A percentile compares a stretch with the other conserved stretches of the same genome.
These are phyloP conservation scores for Malassezia psittaci DNA, from an alignment of 1,284 basidiomycete species.

Conservation along the genomic window DNA sequence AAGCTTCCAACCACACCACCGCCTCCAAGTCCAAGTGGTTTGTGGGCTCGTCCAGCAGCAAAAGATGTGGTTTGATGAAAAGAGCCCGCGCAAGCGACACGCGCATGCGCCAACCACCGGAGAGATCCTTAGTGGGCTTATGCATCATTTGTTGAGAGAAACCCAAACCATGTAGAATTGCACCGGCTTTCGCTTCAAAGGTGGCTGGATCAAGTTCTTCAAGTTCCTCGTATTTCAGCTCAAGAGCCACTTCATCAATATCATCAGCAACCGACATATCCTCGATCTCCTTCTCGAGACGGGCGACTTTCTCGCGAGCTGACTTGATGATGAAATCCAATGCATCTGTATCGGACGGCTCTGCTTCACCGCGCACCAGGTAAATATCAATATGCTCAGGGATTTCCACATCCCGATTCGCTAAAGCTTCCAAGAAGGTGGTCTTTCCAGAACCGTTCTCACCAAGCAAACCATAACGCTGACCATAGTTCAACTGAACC, in stretches of 20 bases:
- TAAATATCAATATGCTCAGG: constrained; percentile 95
- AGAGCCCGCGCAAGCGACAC: constrained; percentile 90
- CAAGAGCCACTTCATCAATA: constrained; percentile 76
- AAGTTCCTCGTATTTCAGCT: constrained; percentile 84
- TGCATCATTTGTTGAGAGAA: constrained; percentile 87
- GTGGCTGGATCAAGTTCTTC: constrained; percentile 92
- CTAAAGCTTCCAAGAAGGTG: constrained; percentile 49
- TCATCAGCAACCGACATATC: constrained; percentile 80
- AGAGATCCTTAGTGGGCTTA: constrained; percentile 95
- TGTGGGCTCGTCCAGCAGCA: constrained; percentile 63
- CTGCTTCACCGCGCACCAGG: constrained; percentile 87
- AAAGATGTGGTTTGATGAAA: constrained; percentile 89
- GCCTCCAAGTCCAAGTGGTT: constrained; percentile 92
- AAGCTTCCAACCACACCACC: constrained; percentile 97
- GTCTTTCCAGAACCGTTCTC: constrained; percentile 98
- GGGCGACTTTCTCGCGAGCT: constrained; percentile 87
- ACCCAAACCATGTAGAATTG: constrained; percentile 91
- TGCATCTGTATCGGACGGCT: constrained; percentile 90
- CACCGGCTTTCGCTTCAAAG: constrained; percentile 90
- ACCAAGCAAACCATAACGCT: constrained; percentile 84
- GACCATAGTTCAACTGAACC: constrained; percentile 89
- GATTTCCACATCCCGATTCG: constrained; percentile 67
- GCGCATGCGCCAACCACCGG: constrained; percentile 97
- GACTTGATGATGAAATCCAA: constrained; percentile 90
- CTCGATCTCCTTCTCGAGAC: constrained; percentile 86